Conservation (phyloP, 2,329 filamentous ascomycete genomes). For the Sphaerostilbella broomeana region DNA sequence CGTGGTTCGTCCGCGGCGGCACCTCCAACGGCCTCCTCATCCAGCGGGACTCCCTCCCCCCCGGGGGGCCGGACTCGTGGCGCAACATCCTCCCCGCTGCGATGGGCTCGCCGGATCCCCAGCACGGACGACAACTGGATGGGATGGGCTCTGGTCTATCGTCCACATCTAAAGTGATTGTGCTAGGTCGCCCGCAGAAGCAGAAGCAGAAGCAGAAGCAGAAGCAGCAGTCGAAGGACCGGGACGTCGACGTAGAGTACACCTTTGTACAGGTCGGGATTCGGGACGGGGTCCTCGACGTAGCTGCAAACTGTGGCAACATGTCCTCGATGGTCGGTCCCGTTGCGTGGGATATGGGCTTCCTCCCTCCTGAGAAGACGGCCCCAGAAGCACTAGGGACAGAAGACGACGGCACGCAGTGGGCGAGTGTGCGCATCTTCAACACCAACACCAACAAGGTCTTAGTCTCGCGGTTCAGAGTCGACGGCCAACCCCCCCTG, state of each 20-base stretch:
- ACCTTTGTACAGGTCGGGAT: slow-evolving; percentile 67
- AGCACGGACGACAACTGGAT: slow-evolving; percentile 61
- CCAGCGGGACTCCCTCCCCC: slow-evolving; percentile 31
- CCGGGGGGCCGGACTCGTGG: slow-evolving; percentile 28
- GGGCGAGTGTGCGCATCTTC: slow-evolving; percentile 50
- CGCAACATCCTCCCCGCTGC: slow-evolving; percentile 48
- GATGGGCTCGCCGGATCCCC: slow-evolving; percentile 58
- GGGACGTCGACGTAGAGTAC: slow-evolving; percentile 54
- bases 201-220: neutral
- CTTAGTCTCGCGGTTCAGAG: slow-evolving; percentile 50
- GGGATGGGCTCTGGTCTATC: slow-evolving; percentile 65
- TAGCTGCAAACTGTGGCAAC: slow-evolving; percentile 69
- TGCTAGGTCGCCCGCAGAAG: slow-evolving; percentile 45
- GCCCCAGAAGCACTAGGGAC: slow-evolving; percentile 12
- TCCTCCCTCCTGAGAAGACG: slow-evolving; percentile 14
- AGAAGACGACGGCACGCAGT: slow-evolving; percentile 22
- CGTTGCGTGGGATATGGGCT: slow-evolving; percentile 26
- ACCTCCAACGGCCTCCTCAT: slow-evolving; percentile 61
- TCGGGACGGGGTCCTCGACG: slow-evolving; percentile 53
- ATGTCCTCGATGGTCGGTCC: slow-evolving; percentile 63
- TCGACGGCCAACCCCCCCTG: slow-evolving; percentile 32
- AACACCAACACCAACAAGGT: slow-evolving; percentile 68
- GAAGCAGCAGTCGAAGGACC: neutral
- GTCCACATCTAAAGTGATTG: slow-evolving; percentile 63
- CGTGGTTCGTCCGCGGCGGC: slow-evolving; percentile 50